Percentiles rank a stretch among this genome's conserved stretches.
Conservation (phyloP, 495 filamentous ascomycete species). For the Trichoderma virens region DNA sequence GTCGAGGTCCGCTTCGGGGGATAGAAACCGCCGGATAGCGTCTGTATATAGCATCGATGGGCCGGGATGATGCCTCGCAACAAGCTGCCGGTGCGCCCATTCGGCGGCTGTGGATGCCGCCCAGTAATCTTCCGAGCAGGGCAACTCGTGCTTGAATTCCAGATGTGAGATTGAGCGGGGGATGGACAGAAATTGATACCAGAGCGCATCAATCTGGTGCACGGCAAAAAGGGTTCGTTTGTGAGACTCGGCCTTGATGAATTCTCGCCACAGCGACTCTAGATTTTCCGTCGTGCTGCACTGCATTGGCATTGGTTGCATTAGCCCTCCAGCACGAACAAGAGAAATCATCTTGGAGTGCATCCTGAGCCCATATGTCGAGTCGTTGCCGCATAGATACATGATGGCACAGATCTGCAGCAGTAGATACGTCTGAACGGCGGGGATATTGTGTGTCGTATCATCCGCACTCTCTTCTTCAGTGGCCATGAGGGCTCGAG, state of each 20-base stretch:
- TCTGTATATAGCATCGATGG: slow-evolving; percentile 26
- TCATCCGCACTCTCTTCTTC: slow-evolving; percentile 14
- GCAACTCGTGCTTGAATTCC: slow-evolving; percentile 32
- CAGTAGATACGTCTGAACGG: slow-evolving; percentile 27
- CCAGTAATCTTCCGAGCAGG: slow-evolving; percentile 27
- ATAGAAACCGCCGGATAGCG: slow-evolving; percentile 27
- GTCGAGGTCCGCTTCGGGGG: slow-evolving; percentile 18
- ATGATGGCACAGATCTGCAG: slow-evolving; percentile 32
- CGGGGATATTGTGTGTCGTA: slow-evolving; percentile 14
- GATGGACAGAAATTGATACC: slow-evolving; percentile 32
- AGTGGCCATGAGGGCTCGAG: slow-evolving; percentile 19
- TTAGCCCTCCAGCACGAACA: slow-evolving; percentile 21
- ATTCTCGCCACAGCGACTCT: slow-evolving; percentile 26
- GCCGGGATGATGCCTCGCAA: slow-evolving; percentile 12
- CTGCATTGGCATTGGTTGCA: slow-evolving; percentile 19
- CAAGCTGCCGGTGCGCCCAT: slow-evolving; percentile 29
- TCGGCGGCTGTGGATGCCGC: slow-evolving; percentile 22
- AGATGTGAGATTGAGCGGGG: slow-evolving; percentile 30
- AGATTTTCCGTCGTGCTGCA: slow-evolving; percentile 18
- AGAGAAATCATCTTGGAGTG: slow-evolving; percentile 30
- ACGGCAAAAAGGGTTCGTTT: slow-evolving; percentile 32
- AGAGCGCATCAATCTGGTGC: slow-evolving; percentile 32
- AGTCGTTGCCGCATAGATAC: slow-evolving; percentile 28
- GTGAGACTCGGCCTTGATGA: slow-evolving; percentile 27
- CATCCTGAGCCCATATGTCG: slow-evolving; percentile 25